phyloP scores from a whole-genome alignment of 73 alveolate species.

The Uronychia binucleata region DNA sequence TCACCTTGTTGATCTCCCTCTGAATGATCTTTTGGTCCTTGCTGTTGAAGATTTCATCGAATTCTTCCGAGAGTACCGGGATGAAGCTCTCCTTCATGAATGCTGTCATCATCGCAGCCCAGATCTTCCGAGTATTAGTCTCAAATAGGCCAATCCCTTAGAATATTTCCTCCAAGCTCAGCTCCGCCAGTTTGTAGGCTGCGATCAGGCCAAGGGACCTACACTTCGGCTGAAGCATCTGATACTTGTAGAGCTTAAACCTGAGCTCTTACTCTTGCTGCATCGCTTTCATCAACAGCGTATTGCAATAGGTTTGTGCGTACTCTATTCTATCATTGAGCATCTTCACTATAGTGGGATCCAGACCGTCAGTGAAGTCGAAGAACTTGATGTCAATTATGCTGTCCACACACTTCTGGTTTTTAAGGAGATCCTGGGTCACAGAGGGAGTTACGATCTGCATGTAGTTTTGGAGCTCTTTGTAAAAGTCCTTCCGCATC shows the following conservation, averaged over 20 bases:
- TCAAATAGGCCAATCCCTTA: not conserved
- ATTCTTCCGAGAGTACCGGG: not conserved
- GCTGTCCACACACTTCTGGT: not conserved
- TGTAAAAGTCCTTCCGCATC: not conserved
- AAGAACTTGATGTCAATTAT: not conserved
- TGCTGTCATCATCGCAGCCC: not conserved
- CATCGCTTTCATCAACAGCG: not conserved
- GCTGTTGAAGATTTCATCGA: not conserved
- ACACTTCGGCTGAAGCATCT: not conserved
- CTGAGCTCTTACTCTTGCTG: not conserved
- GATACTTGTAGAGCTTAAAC: not conserved
- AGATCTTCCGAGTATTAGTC: not conserved
- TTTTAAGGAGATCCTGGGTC: not conserved
- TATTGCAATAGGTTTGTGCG: not conserved
- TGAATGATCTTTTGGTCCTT: not conserved
- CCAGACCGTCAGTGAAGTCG: not conserved
- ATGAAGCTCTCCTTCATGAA: not conserved
- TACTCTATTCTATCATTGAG: not conserved
- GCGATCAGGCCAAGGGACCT: not conserved
- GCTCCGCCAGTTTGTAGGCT: not conserved
- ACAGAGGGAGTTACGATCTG: not conserved
- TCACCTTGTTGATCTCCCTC: slow-evolving; percentile 1
- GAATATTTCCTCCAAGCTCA: not conserved
- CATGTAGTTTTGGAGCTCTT: not conserved
- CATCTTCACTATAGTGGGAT: not conserved